phyloP scores from a whole-genome alignment of 2,329 filamentous ascomycete genomes.

The Phaeosphaeria sp. region DNA sequence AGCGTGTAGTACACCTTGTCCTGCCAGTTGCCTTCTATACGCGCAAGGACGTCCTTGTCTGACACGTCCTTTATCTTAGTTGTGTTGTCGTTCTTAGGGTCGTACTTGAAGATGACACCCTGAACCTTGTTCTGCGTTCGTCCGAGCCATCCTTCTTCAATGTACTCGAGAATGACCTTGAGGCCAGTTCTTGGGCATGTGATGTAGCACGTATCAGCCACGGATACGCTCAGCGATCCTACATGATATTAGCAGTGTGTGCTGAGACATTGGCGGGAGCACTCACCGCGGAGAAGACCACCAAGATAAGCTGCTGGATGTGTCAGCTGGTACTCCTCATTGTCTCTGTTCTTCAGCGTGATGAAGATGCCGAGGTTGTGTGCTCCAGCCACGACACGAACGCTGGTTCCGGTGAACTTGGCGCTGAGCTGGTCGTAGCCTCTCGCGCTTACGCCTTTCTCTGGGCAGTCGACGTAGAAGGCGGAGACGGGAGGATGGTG shows the following conservation, averaged over 20 bases:
- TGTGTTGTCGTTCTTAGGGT: conserved; percentile 83
- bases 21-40: conserved; percentile 87
- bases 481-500: conserved; percentile 98
- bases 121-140: conserved; percentile 90
- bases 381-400: conserved; percentile 88
- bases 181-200: conserved; percentile 88
- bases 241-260: conserved; percentile 12
- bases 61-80: conserved; percentile 83
- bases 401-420: conserved; percentile 95
- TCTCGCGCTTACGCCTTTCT: conserved; percentile 83
- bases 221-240: conserved; percentile 83
- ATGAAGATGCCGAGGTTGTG: conserved; percentile 98
- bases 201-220: conserved; percentile 87
- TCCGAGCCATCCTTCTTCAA: conserved; percentile 94
- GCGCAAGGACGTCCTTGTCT: conserved; percentile 80
- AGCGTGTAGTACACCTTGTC: conserved; percentile 69
- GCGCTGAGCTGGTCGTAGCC: conserved; percentile 97
- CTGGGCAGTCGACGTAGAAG: conserved; percentile 90
- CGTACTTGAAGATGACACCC: conserved; percentile 88
- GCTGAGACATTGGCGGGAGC: not conserved
- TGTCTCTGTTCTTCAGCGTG: conserved; percentile 75
- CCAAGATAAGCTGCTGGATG: conserved; percentile 94
- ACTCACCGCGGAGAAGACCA: conserved; percentile 74
- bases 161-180: conserved; percentile 90
- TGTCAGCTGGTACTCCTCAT: conserved; percentile 93